Base-by-base conservation (phyloP, 2,329 filamentous ascomycete genomes). In the Colletotrichum theobromicola region DNA sequence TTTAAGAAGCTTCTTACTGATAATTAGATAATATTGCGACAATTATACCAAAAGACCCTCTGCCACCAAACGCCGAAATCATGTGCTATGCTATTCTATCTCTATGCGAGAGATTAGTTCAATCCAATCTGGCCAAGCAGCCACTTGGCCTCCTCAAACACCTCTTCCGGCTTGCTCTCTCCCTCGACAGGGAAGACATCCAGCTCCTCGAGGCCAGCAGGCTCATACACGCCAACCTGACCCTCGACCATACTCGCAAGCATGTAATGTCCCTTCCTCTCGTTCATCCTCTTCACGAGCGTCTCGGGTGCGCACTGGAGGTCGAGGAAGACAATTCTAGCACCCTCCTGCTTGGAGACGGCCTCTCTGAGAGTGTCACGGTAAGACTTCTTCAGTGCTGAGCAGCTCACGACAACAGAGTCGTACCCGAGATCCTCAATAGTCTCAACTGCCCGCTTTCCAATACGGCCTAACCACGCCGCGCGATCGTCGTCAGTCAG, bases 371-470 rank as follows among this genome's bases (percentile, higher is more conserved):
- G 78, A 13, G 77, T 74, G 21, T 83, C 79, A 4, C 85, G 80
- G 67, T 85, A 85, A 1, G 72, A 57, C 15, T 73, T 75, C 57
- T 80, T 82, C 60, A 87, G 77, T 1, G 84, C 83, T 10, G 85
- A 86, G 76, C 85, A 87, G 21, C 83, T 84, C 2, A 87, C 77
- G 6, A 85, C 71, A 1, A 82, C 82, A 7, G 76, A 70, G 15
- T 77, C 70, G 15, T 81, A 79, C 3, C 77, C 79, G 9, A 82
- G 74, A 3, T 82, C 80, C 32, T 77, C 70, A 50, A 81, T 63
- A 34, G 79, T 70, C 68, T 82, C 77, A 32, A 78, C 58, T 0
- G 79, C 77, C 5, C 77, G 77, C 8, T 68, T 50, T 4, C 76
- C 77, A 8, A 84, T 71, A 12, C 81, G 77, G 8, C 75, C 70